phyloP scores from a whole-genome alignment of 2,329 filamentous ascomycete genomes.

The Hirsutella rhossiliensis region DNA sequence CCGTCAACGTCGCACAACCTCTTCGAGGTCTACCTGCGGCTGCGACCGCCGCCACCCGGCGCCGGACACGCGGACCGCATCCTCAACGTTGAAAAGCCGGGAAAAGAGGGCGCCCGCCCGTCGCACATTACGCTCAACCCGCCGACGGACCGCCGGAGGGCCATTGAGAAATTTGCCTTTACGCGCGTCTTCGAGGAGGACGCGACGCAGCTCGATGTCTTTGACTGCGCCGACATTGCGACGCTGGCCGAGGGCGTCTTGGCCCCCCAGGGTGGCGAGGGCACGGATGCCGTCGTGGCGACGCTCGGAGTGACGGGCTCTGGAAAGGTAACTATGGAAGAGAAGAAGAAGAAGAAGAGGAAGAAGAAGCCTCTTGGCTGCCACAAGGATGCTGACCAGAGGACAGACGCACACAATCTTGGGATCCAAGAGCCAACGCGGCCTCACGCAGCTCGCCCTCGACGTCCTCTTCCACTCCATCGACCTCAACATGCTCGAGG shows the following conservation, averaged over 20 bases:
- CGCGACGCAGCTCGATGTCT: slow-evolving; percentile 74
- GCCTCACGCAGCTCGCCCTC: slow-evolving; percentile 81
- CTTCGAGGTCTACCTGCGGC: slow-evolving; percentile 83
- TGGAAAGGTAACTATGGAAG: slow-evolving; percentile 94
- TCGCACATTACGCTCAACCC: slow-evolving; percentile 70
- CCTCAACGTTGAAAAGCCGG: slow-evolving; percentile 56
- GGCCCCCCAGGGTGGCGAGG: slow-evolving; percentile 58
- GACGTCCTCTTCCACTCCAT: slow-evolving; percentile 83
- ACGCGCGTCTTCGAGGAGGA: slow-evolving; percentile 87
- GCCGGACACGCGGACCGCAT: slow-evolving; percentile 49
- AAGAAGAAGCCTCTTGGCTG: not conserved
- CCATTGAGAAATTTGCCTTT: slow-evolving; percentile 88
- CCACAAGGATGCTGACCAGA: not conserved
- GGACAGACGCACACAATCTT: slow-evolving; percentile 86
- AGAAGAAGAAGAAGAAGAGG: not conserved
- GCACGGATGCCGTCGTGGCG: slow-evolving; percentile 79
- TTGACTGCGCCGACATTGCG: slow-evolving; percentile 65
- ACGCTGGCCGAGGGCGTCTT: slow-evolving; percentile 73
- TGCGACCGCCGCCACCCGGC: slow-evolving; percentile 53
- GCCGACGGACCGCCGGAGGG: slow-evolving; percentile 73
- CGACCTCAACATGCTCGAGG: slow-evolving; percentile 56
- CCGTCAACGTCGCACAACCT: slow-evolving; percentile 37
- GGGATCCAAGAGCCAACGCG: slow-evolving; percentile 74
- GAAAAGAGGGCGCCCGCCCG: slow-evolving; percentile 29
- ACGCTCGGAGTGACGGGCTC: slow-evolving; percentile 92